Conservation (phyloP, 257 asterid genomes). For the Anisodus acutangulus region DNA sequence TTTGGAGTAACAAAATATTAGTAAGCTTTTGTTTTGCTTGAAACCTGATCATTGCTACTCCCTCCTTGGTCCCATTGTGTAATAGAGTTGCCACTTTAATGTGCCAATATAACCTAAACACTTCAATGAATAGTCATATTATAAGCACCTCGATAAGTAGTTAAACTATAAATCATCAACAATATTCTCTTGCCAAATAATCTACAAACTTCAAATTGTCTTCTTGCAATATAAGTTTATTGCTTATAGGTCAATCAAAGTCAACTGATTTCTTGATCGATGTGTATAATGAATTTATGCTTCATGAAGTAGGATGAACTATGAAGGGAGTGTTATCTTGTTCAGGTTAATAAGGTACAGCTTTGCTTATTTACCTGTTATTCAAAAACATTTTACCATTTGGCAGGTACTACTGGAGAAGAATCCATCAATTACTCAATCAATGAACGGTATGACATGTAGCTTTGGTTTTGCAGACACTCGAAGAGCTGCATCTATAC, state of each 20-base stretch:
- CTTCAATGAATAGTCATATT: background rate
- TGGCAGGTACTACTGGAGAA: too few species aligned
- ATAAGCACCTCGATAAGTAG: background rate
- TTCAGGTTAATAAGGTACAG: too few species aligned
- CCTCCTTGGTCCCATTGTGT: background rate
- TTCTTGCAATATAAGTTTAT: background rate
- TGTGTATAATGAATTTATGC: background rate
- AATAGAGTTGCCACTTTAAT: background rate
- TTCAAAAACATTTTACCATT: too few species aligned
- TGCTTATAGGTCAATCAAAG: background rate
- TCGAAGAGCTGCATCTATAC: too few species aligned
- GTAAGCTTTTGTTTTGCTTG: constrained; percentile 19
- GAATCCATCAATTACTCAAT: too few species aligned
- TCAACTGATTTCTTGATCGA: background rate
- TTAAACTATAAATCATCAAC: background rate
- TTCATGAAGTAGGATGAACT: too few species aligned
- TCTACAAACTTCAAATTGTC: background rate
- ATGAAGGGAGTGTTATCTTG: too few species aligned
- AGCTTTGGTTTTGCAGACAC: background rate
- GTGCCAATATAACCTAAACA: background rate
- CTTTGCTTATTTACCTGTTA: too few species aligned
- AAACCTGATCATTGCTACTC: constrained; percentile 18
- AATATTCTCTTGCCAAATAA: constrained; percentile 7
- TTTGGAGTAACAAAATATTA: background rate
- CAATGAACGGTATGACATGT: background rate